Base-by-base conservation (phyloP, 768 basidiomycete species). In the Guyanaporus albipodus region DNA sequence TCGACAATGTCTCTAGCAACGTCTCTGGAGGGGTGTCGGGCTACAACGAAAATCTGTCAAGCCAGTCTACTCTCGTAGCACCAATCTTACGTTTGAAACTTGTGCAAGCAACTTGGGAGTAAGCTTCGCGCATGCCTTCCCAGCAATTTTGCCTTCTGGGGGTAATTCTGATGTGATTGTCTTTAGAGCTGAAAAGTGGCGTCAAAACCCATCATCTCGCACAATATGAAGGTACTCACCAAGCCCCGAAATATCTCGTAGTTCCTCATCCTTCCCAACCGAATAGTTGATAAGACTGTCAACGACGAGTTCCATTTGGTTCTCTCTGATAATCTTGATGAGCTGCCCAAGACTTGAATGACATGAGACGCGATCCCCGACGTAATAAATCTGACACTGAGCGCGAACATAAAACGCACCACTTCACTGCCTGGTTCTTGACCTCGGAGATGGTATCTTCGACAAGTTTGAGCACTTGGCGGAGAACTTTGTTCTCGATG, bases 381-480 rank as follows among this genome's bases (percentile, higher is more conserved):
- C 14, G 36, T 36, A 22, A 46, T 31, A 34, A 47, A 46, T 15
- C 17, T 12, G 37, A 18, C 1, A 21, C 18, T 15, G 27, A 18
- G 26, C 44, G 10, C 10, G 27, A 19, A 41, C 17, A 21, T 32
- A 2, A 29, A n/a, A 38, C 27, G 63, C 56, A 89, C 95, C 92
- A 94, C 72, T 94, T 92, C 10, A 96, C 95, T 2, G 92, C 91
- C 65, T 91, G 87, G 61, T 96, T 96, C 75, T 98, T 98, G 54
- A 98, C 96, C 73, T 99, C 96, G 8, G 92, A 92, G 56, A 94
- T 97, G 68, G 85, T 87, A 70, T 99, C 96, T 61, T 90, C 87
- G 5, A 97, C 85, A 17, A 97, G 78, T 27, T 80, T 73, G 34
- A 97, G 74, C 1, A 98, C 92, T 64, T 87, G 83, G 33, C 79